These are phyloP conservation scores for Phaseolus coccineus DNA, from an alignment of 331 rosid genomes.

Conservation along the genomic window DNA sequence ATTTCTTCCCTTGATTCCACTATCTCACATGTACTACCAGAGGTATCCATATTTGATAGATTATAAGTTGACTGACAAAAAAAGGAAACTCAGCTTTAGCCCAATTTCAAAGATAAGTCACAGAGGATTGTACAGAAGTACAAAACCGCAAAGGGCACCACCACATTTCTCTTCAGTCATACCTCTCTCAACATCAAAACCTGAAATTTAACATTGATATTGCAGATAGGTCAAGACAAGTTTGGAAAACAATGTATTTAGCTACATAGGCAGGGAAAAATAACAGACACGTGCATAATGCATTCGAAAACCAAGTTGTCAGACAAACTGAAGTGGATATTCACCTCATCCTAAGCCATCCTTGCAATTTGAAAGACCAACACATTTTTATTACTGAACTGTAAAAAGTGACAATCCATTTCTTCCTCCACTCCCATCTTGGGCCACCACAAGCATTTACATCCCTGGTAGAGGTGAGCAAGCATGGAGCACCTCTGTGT, in stretches of 20 bases:
- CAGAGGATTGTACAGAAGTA: slow-evolving; percentile 41
- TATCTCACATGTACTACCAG: slow-evolving; percentile 68
- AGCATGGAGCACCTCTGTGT: neutral
- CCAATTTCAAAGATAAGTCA: slow-evolving; percentile 59
- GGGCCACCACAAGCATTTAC: neutral
- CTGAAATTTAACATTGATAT: slow-evolving; percentile 53
- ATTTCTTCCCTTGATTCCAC: slow-evolving; percentile 76
- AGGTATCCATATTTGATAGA: slow-evolving; percentile 63
- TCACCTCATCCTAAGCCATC: neutral
- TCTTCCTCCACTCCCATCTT: neutral
- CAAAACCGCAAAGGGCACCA: slow-evolving; percentile 44
- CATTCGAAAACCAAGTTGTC: slow-evolving; percentile 5
- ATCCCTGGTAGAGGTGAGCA: slow-evolving; percentile 12
- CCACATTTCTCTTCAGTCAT: slow-evolving; percentile 54
- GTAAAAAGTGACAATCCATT: slow-evolving; percentile 12
- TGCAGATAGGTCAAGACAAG: slow-evolving; percentile 47
- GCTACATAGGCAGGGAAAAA: neutral
- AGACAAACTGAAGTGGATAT: slow-evolving; percentile 2
- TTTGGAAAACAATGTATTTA: neutral
- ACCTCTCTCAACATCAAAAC: slow-evolving; percentile 56
- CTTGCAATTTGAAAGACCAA: neutral
- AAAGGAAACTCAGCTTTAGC: slow-evolving; percentile 49
- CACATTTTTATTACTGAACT: neutral
- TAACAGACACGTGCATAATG: neutral
- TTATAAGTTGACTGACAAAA: slow-evolving; percentile 32